These are phyloP conservation scores for Pelargonium fulgidum DNA, from an alignment of 441 rosid genomes.

Conservation along the genomic window DNA sequence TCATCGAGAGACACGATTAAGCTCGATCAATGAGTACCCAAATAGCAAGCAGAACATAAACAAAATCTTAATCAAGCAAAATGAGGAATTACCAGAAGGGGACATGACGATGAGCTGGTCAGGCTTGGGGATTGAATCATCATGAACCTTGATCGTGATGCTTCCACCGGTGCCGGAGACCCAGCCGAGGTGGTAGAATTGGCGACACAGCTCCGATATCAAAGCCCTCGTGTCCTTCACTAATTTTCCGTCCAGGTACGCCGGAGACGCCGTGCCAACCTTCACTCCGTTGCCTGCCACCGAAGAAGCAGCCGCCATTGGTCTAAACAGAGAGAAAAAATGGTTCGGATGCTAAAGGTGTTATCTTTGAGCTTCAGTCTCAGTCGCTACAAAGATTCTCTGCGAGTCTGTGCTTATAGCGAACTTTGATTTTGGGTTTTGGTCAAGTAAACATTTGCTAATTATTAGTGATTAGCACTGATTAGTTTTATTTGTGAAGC, in stretches of 20 bases:
- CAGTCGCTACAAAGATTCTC: not conserved
- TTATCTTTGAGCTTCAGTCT: not conserved
- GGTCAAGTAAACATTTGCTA: not conserved
- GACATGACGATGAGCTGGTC: constrained; percentile 88
- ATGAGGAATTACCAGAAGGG: constrained; percentile 63
- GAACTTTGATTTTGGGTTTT: not conserved
- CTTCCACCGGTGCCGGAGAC: constrained; percentile 95
- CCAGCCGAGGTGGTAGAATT: constrained; percentile 88
- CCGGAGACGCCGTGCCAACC: constrained; percentile 38
- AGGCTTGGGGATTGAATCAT: constrained; percentile 60
- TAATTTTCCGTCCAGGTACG: constrained; percentile 59
- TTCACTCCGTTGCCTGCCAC: constrained; percentile 30
- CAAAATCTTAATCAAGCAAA: not conserved
- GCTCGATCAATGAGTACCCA: not conserved
- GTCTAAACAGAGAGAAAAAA: not conserved
- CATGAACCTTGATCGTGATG: constrained; percentile 78
- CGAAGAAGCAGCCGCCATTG: constrained; percentile 33
- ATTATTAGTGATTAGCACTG: not conserved
- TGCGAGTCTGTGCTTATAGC: not conserved
- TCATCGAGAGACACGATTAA: not conserved
- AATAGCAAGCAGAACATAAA: not conserved
- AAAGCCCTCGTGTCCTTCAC: constrained; percentile 59
- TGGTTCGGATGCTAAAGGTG: not conserved
- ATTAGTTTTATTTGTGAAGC: not conserved
- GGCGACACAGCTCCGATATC: constrained; percentile 81